These are phyloP conservation scores for Chionographis japonica DNA, from an alignment of 106 monocot species.

Conservation along the genomic window DNA sequence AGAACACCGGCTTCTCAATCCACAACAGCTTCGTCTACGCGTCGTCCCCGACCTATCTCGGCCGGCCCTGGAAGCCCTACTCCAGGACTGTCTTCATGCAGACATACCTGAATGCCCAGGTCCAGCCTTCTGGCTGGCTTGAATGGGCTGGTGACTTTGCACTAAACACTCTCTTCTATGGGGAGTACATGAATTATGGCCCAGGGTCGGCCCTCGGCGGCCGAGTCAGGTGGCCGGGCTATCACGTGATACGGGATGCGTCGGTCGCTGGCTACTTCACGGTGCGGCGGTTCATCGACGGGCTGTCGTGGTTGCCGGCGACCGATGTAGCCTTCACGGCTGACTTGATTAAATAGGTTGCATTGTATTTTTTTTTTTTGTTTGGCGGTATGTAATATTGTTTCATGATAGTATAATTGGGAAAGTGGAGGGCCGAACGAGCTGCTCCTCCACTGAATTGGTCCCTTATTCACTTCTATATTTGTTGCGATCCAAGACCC, in stretches of 20 bases:
- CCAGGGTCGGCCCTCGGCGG: slow-evolving; percentile 38
- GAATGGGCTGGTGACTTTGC: slow-evolving; percentile 73
- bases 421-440: too few relatives aligned
- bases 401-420: too few relatives aligned
- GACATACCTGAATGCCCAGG: slow-evolving; percentile 36
- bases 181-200: slow-evolving; percentile 81
- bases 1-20: slow-evolving; percentile 77
- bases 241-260: slow-evolving; percentile 49
- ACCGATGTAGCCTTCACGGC: slow-evolving; percentile 50
- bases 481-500: too few relatives aligned
- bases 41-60: slow-evolving; percentile 62
- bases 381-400: too few relatives aligned
- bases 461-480: too few relatives aligned
- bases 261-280: slow-evolving; percentile 54
- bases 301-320: slow-evolving; percentile 57
- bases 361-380: not conserved
- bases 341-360: slow-evolving; percentile 25
- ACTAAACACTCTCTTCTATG: slow-evolving; percentile 67
- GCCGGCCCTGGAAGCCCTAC: slow-evolving; percentile 88
- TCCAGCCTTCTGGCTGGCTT: slow-evolving; percentile 71
- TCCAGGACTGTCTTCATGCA: slow-evolving; percentile 82
- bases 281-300: slow-evolving; percentile 67
- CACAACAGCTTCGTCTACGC: slow-evolving; percentile 56
- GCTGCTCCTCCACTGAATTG: too few relatives aligned
- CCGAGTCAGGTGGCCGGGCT: slow-evolving; percentile 71